Evolutionary conservation across 2,329 filamentous ascomycete species (phyloP), one percentile per base, ranked within the genome.

Genomic region (Cylindrodendrum hubeiense): DNA sequence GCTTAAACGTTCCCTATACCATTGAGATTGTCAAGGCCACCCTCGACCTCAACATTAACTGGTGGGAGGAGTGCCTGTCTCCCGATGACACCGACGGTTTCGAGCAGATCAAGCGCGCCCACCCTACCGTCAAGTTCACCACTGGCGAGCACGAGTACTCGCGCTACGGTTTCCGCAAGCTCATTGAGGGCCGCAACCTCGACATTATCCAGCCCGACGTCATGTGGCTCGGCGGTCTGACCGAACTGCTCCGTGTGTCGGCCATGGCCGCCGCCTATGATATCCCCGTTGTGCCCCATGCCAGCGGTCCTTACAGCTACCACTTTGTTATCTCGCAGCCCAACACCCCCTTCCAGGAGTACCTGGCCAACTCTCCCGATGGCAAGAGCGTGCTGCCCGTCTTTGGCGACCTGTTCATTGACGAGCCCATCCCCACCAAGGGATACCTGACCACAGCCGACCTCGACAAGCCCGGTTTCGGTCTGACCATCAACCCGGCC

Each of bases 121-220:
- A 97, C 77, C 95, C 95, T 1, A 91, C 91, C 2, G 85, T 95
- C 81, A 97, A 97, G 80, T 98, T 98, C 84, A 98, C 95, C 19
- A 97, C 95, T 1, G 95, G 95, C 70, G 95, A 98, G 84, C 95
- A 98, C 82, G 95, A 98, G 80, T 98, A 95, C 84, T 97, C 94
- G 7, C 88, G 94, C 74, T 98, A 95, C 77, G 95, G 95, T 30
- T 98, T 98, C 89, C 92, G 95, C 72, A 97, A 97, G 84, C 88
- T 98, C 46, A 91, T 98, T 68, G 94, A 97, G 81, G 92, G 91
- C 60, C 93, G 94, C 71, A 97, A 97, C 80, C 84, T 98, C 65
- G 95, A 98, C 79, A 97, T 98, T 73, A 90, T 98, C 75, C 95
- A 97, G 82, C 95, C 95, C 15, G 95, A 98, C 76, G 94, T 98